Evolutionary conservation across 306 rosid species (phyloP), one percentile per base, ranked within the genome.

Genomic region (Purshia tridentata): DNA sequence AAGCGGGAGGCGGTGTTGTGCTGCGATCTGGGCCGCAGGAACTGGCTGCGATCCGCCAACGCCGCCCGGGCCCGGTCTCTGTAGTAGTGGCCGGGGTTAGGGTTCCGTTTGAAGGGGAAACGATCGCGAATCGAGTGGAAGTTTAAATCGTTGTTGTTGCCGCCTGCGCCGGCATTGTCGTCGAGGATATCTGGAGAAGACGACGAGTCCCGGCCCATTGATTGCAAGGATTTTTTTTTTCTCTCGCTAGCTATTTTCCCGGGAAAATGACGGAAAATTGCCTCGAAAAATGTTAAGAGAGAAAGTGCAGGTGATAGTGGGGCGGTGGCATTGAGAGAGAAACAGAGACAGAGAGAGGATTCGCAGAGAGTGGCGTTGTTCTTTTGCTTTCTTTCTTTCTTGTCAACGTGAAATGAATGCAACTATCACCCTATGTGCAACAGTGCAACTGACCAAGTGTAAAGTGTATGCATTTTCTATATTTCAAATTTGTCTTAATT

Each of bases 81-180:
- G 41, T 56, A 48, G 56, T 56, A 48, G 56, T 83, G 87, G 76
- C 22, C 65, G 72, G 93, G 90, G 80, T 89, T 89, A 68, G 96
- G 90, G 79, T 89, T 89, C 55, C 98, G 78, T 75, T 88, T 93
- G 88, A 88, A 68, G 6, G 83, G 96, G 23, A 86, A 81, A 8
- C 90, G 86, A 14, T 81, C 94, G 1, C 97, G 97, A 83, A 86
- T 86, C 86, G 96, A 85, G 77, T 76, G 86, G 77, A 78, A 78
- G 62, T 84, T 90, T 4, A 61, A 78, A 84, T 88, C 94, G 78
- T 63, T 65, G 9, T 88, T 92, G 78, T 63, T 65, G 9, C 69
- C 82, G 72, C 70, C 84, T 72, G 82, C 73, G 46, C 37, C 69
- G 53, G 63, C 88, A 75, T 61, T 83, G 76, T 81, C 92, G 53